These are phyloP conservation scores for Eucalyptus curtisii DNA, from an alignment of 345 rosid species.

Conservation along the genomic window DNA sequence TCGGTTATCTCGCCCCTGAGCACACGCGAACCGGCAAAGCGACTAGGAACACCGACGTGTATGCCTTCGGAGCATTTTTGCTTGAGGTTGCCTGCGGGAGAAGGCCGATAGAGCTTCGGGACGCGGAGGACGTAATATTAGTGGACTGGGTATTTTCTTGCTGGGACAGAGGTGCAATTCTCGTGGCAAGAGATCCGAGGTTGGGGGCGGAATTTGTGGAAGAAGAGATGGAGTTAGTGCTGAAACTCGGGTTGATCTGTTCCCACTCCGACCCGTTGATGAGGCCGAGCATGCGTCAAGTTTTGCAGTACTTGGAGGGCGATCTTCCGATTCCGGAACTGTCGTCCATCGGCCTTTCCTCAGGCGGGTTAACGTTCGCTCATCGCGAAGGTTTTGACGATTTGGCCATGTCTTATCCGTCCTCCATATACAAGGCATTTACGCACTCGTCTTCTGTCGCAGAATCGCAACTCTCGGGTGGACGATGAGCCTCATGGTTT, in stretches of 20 bases:
- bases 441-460: background rate
- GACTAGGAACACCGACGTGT: slow-evolving; percentile 25
- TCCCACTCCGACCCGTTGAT: slow-evolving; percentile 10
- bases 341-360: background rate
- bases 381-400: background rate
- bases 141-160: slow-evolving; percentile 26
- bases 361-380: background rate
- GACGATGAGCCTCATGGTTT: background rate
- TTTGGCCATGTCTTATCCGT: background rate
- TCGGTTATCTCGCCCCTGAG: slow-evolving; percentile 50
- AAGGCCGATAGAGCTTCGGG: slow-evolving; percentile 14
- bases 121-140: slow-evolving; percentile 3
- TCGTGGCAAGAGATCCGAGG: slow-evolving; percentile 19
- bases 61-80: slow-evolving; percentile 27
- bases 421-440: background rate
- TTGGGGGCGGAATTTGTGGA: slow-evolving; percentile 2
- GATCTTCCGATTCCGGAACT: background rate
- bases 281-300: slow-evolving; percentile 23
- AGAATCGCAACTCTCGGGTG: background rate
- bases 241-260: slow-evolving; percentile 31
- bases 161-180: slow-evolving; percentile 16
- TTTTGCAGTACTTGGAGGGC: slow-evolving; percentile 1
- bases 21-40: slow-evolving; percentile 28
- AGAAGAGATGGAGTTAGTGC: slow-evolving; percentile 26
- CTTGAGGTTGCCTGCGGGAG: slow-evolving; percentile 44